These are phyloP conservation scores for Ophiocordyceps robertsii DNA, from an alignment of 2,329 filamentous ascomycete genomes.

Conservation along the genomic window DNA sequence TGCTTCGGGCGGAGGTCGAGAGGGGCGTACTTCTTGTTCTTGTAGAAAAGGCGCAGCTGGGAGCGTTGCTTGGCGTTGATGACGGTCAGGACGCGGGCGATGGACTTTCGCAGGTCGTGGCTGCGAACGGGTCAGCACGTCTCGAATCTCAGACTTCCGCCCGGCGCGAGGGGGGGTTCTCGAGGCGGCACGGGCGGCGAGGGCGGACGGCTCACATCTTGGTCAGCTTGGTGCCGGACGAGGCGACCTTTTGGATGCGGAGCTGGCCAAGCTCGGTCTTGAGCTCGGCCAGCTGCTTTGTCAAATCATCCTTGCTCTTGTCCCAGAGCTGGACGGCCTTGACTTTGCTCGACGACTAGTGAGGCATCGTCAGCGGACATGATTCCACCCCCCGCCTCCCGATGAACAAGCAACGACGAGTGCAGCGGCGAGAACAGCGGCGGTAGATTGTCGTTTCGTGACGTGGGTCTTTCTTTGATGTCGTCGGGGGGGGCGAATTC, in stretches of 20 bases:
- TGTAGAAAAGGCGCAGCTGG: slow-evolving; percentile 98
- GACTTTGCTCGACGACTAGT: slow-evolving; percentile 50
- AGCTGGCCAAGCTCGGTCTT: slow-evolving; percentile 95
- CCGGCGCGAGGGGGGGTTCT: too few relatives aligned
- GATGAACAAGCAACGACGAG: neutral
- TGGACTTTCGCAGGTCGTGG: slow-evolving; percentile 98
- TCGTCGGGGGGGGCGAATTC: too few relatives aligned
- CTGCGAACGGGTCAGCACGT: slow-evolving; percentile 29
- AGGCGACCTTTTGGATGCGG: slow-evolving; percentile 96
- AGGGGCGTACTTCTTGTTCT: slow-evolving; percentile 98
- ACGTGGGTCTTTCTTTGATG: too few relatives aligned
- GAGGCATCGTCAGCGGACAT: neutral
- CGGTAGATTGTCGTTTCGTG: neutral
- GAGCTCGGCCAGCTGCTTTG: slow-evolving; percentile 86
- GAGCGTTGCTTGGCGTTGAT: slow-evolving; percentile 99
- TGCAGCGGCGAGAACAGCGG: neutral
- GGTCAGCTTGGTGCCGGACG: slow-evolving; percentile 88
- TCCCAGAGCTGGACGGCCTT: slow-evolving; percentile 95
- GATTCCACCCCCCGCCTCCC: neutral
- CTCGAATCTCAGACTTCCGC: too few relatives aligned
- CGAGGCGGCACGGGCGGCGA: too few relatives aligned
- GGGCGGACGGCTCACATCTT: slow-evolving; percentile 56
- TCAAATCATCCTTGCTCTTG: slow-evolving; percentile 98
- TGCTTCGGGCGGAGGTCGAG: slow-evolving; percentile 98
- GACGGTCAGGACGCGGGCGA: slow-evolving; percentile 96